phyloP scores from a whole-genome alignment of 257 asterid genomes.

The Capsicum baccatum region DNA sequence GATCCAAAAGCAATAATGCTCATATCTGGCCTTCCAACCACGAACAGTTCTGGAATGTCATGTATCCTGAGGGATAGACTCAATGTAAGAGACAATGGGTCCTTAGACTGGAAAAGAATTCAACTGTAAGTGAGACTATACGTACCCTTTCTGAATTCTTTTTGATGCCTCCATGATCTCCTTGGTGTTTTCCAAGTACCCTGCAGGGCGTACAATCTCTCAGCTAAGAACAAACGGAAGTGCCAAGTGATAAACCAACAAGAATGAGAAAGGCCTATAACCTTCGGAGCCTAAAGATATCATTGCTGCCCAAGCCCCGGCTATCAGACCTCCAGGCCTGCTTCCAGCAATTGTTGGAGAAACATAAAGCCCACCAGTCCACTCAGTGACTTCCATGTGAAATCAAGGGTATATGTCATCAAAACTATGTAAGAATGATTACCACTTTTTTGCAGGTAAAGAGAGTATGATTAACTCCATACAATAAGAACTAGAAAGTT shows the following conservation, averaged over 20 bases:
- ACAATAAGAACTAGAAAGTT: not conserved
- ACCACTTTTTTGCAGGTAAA: not conserved
- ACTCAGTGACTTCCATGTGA: constrained; percentile 76
- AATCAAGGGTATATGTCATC: constrained; percentile 8
- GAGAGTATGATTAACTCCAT: not conserved
- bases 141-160: constrained; percentile 83
- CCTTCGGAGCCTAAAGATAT: constrained; percentile 97
- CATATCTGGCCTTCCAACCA: constrained; percentile 96
- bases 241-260: constrained; percentile 22
- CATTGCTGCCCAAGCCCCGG: constrained; percentile 99
- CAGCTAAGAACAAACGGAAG: constrained; percentile 30
- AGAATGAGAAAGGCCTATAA: constrained; percentile 30
- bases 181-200: constrained; percentile 88
- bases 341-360: constrained; percentile 99
- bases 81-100: not conserved
- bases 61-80: constrained; percentile 53
- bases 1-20: constrained; percentile 97
- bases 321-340: constrained; percentile 93
- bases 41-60: constrained; percentile 68
- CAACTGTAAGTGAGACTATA: constrained; percentile 19
- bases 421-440: not conserved
- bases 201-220: constrained; percentile 43
- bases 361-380: constrained; percentile 98
- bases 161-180: constrained; percentile 95
- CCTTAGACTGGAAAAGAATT: not conserved